Conservation (phyloP, 208 protist genomes). For the Acanthamoeba royreba region DNA sequence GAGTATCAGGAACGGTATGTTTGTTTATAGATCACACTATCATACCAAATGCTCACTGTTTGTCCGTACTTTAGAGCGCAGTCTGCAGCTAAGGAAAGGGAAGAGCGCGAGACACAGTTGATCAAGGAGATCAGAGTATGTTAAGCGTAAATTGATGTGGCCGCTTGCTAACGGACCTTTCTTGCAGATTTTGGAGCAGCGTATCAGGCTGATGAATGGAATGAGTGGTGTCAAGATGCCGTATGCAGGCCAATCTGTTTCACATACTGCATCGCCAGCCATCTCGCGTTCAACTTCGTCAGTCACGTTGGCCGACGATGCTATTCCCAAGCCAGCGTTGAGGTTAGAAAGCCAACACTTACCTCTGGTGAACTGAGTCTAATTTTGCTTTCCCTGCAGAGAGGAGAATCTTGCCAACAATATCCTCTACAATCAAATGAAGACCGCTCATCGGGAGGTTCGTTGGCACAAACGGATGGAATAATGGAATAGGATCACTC, state of each 20-base stretch:
- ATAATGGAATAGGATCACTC: too few species aligned
- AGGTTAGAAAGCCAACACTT: not conserved
- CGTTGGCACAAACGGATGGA: not conserved
- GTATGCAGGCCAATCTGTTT: not conserved
- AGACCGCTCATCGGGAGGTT: not conserved
- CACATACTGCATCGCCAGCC: not conserved
- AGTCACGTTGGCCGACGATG: not conserved
- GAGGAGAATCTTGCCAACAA: not conserved
- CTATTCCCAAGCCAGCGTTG: not conserved
- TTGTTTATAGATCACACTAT: too few species aligned
- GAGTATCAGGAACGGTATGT: not conserved
- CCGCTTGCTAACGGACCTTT: not conserved
- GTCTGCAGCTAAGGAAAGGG: not conserved
- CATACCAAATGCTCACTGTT: too few species aligned
- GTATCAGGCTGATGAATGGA: not conserved
- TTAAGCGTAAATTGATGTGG: not conserved
- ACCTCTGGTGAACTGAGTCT: too few species aligned
- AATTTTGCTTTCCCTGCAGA: too few species aligned
- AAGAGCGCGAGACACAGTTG: not conserved
- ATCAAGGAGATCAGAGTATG: not conserved
- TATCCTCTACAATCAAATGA: slow-evolving; percentile 27
- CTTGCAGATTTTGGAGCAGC: not conserved
- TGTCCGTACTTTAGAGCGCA: too few species aligned
- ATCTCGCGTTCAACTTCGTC: not conserved
- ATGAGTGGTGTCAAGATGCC: not conserved